Conservation (phyloP, 1,139 yeast species). For the Starmera stellimalicola region DNA sequence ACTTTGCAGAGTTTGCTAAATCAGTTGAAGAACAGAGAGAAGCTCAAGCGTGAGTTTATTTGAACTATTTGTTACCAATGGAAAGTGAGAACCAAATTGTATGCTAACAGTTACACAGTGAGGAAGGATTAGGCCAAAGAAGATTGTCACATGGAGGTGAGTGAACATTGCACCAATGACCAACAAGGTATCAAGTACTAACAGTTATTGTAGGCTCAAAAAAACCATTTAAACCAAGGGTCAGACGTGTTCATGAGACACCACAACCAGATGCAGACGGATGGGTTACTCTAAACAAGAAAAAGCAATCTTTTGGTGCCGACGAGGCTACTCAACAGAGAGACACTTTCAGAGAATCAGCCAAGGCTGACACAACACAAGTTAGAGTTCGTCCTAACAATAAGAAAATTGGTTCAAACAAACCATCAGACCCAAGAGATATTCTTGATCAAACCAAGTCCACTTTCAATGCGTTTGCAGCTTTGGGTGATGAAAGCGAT, state of each 20-base stretch:
- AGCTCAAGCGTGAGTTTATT: constrained; percentile 17
- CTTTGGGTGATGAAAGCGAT: constrained; percentile 53
- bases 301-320: constrained; percentile 38
- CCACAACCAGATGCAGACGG: constrained; percentile 62
- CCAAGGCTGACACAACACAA: constrained; percentile 26
- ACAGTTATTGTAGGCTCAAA: too few species aligned
- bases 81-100: background rate
- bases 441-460: constrained; percentile 55
- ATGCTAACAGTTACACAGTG: constrained; percentile 12
- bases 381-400: constrained; percentile 59
- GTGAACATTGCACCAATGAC: too few species aligned
- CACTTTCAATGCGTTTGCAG: constrained; percentile 71
- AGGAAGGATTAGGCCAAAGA: constrained; percentile 35
- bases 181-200: too few species aligned
- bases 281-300: constrained; percentile 61
- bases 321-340: constrained; percentile 39
- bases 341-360: constrained; percentile 36
- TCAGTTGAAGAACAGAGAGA: constrained; percentile 56
- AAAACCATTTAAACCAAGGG: constrained; percentile 32
- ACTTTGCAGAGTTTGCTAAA: constrained; percentile 53
- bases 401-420: constrained; percentile 64
- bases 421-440: constrained; percentile 66
- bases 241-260: constrained; percentile 24
- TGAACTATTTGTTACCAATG: background rate
- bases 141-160: constrained; percentile 44